Evolutionary conservation across 1,139 yeast species (phyloP).

Genomic region (Candida tropicalis): DNA sequence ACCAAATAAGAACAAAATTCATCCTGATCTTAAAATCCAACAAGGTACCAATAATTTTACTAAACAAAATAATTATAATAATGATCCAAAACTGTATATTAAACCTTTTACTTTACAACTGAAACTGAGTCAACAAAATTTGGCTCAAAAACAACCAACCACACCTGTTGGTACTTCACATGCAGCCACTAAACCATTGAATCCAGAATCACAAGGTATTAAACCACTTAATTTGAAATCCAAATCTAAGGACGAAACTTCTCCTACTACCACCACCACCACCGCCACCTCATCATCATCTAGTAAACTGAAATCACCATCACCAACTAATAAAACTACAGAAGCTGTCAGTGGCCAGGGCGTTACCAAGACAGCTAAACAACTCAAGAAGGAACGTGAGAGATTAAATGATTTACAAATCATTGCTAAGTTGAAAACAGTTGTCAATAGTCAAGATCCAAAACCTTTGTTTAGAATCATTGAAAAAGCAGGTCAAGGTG

Average conservation of each 20-base stretch:
- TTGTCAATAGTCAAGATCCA: constrained; percentile 84
- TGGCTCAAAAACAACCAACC: constrained; percentile 3
- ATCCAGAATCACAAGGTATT: constrained; percentile 13
- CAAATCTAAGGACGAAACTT: constrained; percentile 8
- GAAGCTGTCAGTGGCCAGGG: constrained; percentile 28
- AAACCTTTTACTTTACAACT: constrained; percentile 17
- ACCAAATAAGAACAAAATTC: constrained; percentile 24
- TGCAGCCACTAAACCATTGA: constrained; percentile 17
- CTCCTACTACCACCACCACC: too few relatives aligned
- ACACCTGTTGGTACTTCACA: constrained; percentile 15
- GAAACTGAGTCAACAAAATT: constrained; percentile 19
- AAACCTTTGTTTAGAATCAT: constrained; percentile 81
- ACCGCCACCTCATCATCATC: too few relatives aligned
- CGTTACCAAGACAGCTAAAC: constrained; percentile 42
- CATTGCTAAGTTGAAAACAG: constrained; percentile 79
- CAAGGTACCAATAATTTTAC: constrained; percentile 18
- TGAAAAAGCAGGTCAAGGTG: constrained; percentile 99
- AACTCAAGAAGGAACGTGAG: constrained; percentile 62
- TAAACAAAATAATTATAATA: constrained; percentile 4
- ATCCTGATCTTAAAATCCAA: constrained; percentile 37
- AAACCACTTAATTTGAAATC: constrained; percentile 18
- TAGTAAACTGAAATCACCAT: constrained; percentile 1
- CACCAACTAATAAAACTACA: constrained; percentile 14
- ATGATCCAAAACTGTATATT: constrained; percentile 7
- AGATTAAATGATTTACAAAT: constrained; percentile 85